Percentiles rank a stretch among this genome's conserved stretches.
These are phyloP conservation scores for Plantago lanceolata DNA, from an alignment of 305 asterid species.

Conservation along the genomic window DNA sequence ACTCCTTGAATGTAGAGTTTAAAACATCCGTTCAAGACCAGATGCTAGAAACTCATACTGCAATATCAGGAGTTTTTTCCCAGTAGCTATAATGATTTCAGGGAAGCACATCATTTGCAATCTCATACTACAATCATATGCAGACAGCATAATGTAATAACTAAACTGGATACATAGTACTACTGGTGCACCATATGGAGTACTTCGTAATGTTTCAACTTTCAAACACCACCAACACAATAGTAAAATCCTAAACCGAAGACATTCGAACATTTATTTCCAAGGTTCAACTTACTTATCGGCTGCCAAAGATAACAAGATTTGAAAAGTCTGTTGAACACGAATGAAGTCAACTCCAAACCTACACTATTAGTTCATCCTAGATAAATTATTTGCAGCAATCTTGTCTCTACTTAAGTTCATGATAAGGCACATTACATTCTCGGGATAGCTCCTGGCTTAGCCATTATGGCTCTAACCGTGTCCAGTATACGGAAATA, in stretches of 20 bases:
- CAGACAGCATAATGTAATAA: background rate
- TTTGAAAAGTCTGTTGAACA: background rate
- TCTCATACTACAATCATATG: background rate
- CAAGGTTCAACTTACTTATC: background rate
- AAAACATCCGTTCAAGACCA: too few relatives aligned
- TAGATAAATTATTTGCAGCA: background rate
- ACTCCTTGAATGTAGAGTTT: too few relatives aligned
- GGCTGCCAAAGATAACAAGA: background rate
- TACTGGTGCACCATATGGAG: too few relatives aligned
- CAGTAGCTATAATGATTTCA: too few relatives aligned
- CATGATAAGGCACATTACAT: background rate
- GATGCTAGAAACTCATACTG: too few relatives aligned
- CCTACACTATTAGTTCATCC: background rate
- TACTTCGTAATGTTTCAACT: background rate
- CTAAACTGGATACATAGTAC: too few relatives aligned
- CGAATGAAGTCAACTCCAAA: background rate
- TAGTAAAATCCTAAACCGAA: background rate
- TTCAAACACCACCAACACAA: background rate
- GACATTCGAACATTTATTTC: background rate
- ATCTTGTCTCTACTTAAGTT: background rate
- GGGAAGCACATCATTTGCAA: background rate
- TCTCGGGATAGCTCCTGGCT: background rate
- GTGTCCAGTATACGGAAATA: constrained; percentile 43
- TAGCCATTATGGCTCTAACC: constrained; percentile 34
- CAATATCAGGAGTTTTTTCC: too few relatives aligned